Evolutionary conservation across 1,284 basidiomycete genomes (phyloP).

Genomic region (Hymenochaete sp.): DNA sequence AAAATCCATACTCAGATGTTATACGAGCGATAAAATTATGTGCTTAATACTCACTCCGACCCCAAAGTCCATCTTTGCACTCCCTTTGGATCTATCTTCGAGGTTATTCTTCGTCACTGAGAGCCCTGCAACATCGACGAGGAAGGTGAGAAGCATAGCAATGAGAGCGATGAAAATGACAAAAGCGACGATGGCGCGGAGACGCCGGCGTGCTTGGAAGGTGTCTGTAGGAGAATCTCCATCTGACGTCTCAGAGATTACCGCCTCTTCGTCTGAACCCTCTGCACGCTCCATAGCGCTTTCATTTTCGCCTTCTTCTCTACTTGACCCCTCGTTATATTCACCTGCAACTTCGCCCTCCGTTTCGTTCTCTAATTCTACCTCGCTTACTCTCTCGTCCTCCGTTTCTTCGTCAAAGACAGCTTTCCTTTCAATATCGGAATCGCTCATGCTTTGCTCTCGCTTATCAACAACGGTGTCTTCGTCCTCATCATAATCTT

Average conservation of each 20-base stretch:
- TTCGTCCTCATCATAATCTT: not conserved
- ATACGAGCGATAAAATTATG: not conserved
- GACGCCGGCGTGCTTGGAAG: not conserved
- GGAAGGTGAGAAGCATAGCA: slow-evolving; percentile 1
- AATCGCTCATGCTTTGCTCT: too few species aligned
- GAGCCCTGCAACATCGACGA: slow-evolving; percentile 5
- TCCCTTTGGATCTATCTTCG: not conserved
- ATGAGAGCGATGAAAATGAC: not conserved
- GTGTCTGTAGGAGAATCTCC: not conserved
- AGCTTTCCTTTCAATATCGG: too few species aligned
- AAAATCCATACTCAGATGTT: not conserved
- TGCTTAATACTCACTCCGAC: slow-evolving; percentile 8
- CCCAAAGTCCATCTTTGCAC: slow-evolving; percentile 6
- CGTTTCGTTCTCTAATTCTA: too few species aligned
- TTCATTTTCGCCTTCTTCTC: too few species aligned
- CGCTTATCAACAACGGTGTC: too few species aligned
- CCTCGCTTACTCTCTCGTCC: too few species aligned
- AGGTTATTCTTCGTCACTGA: not conserved
- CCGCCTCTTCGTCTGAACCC: too few species aligned
- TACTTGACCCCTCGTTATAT: not conserved
- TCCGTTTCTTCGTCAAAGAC: not conserved
- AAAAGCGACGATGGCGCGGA: not conserved
- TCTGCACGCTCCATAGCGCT: too few species aligned
- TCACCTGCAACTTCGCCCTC: too few species aligned
- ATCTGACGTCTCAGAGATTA: too few species aligned